These are phyloP conservation scores for Chlorella sorokiniana DNA, from an alignment of 139 green algal genomes.

Conservation along the genomic window DNA sequence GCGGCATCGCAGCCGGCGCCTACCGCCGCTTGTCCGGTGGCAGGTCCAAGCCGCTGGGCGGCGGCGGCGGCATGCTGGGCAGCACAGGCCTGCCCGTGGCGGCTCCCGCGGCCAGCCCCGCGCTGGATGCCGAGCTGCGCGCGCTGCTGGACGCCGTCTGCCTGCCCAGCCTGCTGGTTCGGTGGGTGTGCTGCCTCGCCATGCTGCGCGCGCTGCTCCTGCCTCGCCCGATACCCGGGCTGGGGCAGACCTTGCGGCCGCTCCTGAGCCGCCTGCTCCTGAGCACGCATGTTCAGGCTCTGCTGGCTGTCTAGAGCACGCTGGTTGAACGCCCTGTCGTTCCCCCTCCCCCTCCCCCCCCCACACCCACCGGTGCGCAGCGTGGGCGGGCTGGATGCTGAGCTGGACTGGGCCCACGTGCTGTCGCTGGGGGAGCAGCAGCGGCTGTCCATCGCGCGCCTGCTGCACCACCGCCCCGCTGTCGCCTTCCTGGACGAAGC, in stretches of 20 bases:
- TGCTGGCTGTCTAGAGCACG: too few species aligned
- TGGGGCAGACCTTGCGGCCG: too few species aligned
- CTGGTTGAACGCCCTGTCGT: too few species aligned
- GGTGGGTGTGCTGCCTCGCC: conserved; percentile 3
- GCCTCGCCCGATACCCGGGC: too few species aligned
- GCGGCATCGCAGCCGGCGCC: not conserved
- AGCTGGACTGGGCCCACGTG: conserved; percentile 72
- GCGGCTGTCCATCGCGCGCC: conserved; percentile 77
- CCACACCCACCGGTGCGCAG: not conserved
- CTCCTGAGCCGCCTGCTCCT: too few species aligned
- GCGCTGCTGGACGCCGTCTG: conserved; percentile 53
- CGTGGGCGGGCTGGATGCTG: conserved; percentile 70
- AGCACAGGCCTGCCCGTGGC: not conserved
- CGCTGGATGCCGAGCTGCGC: conserved; percentile 55
- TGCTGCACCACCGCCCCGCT: conserved; percentile 71
- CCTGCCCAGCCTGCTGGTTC: conserved; percentile 50
- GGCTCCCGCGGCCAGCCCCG: not conserved
- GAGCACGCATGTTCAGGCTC: too few species aligned
- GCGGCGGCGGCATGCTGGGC: not conserved
- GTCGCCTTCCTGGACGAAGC: conserved; percentile 81
- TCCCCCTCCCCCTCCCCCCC: too few species aligned
- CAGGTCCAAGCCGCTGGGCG: not conserved
- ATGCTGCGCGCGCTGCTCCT: not conserved
- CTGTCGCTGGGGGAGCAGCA: conserved; percentile 87
- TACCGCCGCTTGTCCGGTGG: conserved; percentile 3